These are phyloP conservation scores for Aspergillaceae sp. DNA, from an alignment of 2,329 filamentous ascomycete species.

Conservation along the genomic window DNA sequence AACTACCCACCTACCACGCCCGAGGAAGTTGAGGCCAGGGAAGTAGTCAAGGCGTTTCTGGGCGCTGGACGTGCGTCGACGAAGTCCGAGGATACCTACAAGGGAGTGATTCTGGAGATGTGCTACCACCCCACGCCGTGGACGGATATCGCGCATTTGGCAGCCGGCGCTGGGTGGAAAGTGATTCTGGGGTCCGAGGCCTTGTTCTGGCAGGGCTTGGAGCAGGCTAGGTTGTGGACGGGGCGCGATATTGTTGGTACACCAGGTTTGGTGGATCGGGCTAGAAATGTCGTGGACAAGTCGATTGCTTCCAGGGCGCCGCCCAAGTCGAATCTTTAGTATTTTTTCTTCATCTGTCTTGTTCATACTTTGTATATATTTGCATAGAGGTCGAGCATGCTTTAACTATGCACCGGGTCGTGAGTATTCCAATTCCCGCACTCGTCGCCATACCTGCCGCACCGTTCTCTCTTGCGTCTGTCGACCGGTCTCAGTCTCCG, in stretches of 20 bases:
- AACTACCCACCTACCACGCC: constrained; percentile 62
- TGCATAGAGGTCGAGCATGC: background rate
- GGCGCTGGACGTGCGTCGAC: constrained; percentile 6
- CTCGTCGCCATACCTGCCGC: constrained; percentile 63
- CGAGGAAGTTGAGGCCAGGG: constrained; percentile 53
- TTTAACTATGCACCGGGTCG: constrained; percentile 49
- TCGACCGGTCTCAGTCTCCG: constrained; percentile 52
- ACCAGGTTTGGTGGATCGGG: constrained; percentile 46
- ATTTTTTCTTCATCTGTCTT: constrained; percentile 10
- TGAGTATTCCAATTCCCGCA: constrained; percentile 56
- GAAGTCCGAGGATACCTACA: constrained; percentile 31
- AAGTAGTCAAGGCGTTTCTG: constrained; percentile 39
- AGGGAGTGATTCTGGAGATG: constrained; percentile 70
- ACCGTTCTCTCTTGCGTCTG: constrained; percentile 62
- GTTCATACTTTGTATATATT: background rate
- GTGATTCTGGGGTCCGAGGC: constrained; percentile 69
- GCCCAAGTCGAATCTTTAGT: constrained; percentile 20
- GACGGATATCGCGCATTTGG: constrained; percentile 57
- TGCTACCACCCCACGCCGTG: constrained; percentile 68
- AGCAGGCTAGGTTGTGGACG: constrained; percentile 58
- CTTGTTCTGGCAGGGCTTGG: constrained; percentile 67
- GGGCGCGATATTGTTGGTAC: constrained; percentile 51
- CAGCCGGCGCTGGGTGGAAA: constrained; percentile 57
- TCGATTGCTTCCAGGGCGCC: constrained; percentile 36
- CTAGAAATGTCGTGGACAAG: constrained; percentile 46